A percentile compares a stretch with the other conserved stretches of the same genome.
phyloP scores from a whole-genome alignment of 257 asterid species.

The Solanum neorickii region DNA sequence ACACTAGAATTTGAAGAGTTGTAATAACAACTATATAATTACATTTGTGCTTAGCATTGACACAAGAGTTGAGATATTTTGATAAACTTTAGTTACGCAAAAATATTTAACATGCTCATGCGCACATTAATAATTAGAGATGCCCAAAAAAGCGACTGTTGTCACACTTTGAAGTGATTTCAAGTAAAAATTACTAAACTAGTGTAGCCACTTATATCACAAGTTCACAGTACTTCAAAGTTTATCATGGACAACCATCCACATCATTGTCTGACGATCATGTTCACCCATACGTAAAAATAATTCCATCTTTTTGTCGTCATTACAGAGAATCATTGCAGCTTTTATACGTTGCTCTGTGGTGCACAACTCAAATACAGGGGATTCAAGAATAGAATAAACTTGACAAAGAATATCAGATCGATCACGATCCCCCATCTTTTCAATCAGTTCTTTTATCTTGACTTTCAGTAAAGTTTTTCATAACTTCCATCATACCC shows the following conservation, averaged over 20 bases:
- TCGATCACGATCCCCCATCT: neutral
- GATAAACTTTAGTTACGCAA: neutral
- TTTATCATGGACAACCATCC: too few species aligned
- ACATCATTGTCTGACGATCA: too few species aligned
- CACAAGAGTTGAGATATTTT: neutral
- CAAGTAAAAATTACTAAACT: too few species aligned
- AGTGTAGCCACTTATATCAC: too few species aligned
- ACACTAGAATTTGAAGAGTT: neutral
- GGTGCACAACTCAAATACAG: neutral
- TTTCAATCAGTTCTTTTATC: too few species aligned
- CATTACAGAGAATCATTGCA: neutral
- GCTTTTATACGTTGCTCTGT: too few species aligned
- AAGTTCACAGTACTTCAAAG: too few species aligned
- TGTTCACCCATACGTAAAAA: neutral
- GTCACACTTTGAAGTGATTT: neutral
- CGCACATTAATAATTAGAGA: neutral
- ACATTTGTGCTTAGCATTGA: neutral
- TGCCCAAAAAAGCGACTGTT: neutral
- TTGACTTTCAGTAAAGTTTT: neutral
- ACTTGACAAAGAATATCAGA: neutral
- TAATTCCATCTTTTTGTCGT: neutral
- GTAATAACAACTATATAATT: neutral
- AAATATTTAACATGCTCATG: neutral
- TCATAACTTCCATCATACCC: neutral
- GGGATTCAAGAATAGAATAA: neutral